Percentiles rank a stretch among this genome's conserved stretches.
Evolutionary conservation across 345 rosid species (phyloP).

Genomic region (Aurinia saxatilis): DNA sequence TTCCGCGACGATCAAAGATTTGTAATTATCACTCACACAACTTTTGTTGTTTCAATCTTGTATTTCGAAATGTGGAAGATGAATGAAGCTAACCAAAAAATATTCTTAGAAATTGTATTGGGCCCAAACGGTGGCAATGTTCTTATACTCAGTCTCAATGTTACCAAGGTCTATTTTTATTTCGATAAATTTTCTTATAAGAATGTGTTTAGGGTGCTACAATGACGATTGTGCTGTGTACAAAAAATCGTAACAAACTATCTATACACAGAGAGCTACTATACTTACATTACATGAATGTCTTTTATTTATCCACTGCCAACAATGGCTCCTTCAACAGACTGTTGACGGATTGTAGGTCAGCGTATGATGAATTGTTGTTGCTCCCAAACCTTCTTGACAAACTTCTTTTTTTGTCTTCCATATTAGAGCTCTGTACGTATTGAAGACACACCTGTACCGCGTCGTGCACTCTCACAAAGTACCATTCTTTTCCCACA

Average conservation of each 20-base stretch:
- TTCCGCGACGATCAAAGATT: no score
- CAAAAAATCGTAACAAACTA: constrained; percentile 12
- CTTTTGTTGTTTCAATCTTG: no score
- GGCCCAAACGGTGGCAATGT: no score
- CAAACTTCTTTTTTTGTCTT: constrained; percentile 33
- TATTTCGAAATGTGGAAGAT: no score
- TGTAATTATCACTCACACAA: no score
- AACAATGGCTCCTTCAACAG: constrained; percentile 58
- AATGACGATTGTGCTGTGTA: neutral
- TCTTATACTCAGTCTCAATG: no score
- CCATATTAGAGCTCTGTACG: constrained; percentile 44
- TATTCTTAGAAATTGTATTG: no score
- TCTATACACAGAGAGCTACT: constrained; percentile 5
- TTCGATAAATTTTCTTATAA: neutral
- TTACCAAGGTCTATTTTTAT: neutral
- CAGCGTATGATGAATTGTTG: constrained; percentile 33
- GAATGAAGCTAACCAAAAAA: no score
- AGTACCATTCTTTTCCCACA: constrained; percentile 91
- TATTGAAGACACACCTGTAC: constrained; percentile 91
- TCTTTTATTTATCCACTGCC: constrained; percentile 7
- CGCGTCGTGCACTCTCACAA: constrained; percentile 89
- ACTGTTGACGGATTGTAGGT: constrained; percentile 50
- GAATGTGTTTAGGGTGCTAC: neutral
- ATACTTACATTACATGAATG: constrained; percentile 10
- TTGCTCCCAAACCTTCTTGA: constrained; percentile 39